Base-by-base conservation (phyloP, 306 rosid genomes). In the Inga leiocalycina region DNA sequence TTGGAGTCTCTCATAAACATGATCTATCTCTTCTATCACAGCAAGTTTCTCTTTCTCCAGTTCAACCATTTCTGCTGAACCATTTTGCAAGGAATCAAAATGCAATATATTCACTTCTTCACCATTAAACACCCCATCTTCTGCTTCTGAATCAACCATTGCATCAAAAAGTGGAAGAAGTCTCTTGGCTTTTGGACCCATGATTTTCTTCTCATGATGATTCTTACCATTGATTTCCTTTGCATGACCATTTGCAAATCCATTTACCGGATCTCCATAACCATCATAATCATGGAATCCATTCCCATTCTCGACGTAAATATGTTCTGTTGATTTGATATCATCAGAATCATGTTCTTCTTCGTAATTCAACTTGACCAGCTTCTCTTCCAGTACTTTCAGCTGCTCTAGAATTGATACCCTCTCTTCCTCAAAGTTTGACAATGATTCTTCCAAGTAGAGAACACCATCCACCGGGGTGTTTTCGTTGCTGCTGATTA, bases 361-460 rank as follows among this genome's bases (percentile, higher is more conserved):
- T 72, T 88, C 93, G 27, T 86, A 86, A 44, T 84, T 88, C 88
- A 96, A 88, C 27, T 88, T 81, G 49, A 92, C 89, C 80, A 96
- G 94, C 90, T 95, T 95, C 80, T 90, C 95, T 92, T 95, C 98
- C 77, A 95, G 81, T 41, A 89, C 84, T 85, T 94, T 92, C 34
- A 95, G 89, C 85, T 93, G 95, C 78, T 93, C 95, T 49, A 95
- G 87, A 83, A 95, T 95, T 74, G 92, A 91, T 43, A 91, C 52
- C 86, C 97, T 93, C 83, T 95, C 98, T 87, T 95, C 98, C 90
- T 95, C 98, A 80, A 95, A 95, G 86, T 76, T 87, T 56, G 89
- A 83, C 85, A 95, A 75, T 65, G 98, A 93, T 75, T 92, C 97
- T 78, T 92, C 95, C 88, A 97, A 81, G 83, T 88, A 91, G 1